Evolutionary conservation across 306 rosid species (phyloP).

Genomic region (Rosa multiflora): DNA sequence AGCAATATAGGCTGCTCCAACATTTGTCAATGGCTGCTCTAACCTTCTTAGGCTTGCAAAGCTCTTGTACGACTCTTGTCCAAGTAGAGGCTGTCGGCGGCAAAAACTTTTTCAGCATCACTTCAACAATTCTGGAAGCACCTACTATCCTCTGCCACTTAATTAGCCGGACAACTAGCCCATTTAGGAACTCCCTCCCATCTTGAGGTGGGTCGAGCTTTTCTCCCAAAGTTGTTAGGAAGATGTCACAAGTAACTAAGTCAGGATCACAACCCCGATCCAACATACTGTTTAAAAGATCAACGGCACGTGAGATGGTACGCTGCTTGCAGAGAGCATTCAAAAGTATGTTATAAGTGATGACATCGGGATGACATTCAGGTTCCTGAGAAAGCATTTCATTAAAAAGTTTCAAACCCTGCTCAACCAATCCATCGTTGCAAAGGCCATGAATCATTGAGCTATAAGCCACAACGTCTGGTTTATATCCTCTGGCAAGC

Average conservation of each 20-base stretch:
- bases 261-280: slow-evolving; percentile 86
- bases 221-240: slow-evolving; percentile 69
- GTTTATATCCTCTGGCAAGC: slow-evolving; percentile 69
- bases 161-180: slow-evolving; percentile 67
- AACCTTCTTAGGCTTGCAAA: slow-evolving; percentile 60
- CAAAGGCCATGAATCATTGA: slow-evolving; percentile 94
- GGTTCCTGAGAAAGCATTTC: slow-evolving; percentile 76
- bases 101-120: slow-evolving; percentile 69
- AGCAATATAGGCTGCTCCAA: slow-evolving; percentile 55
- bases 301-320: slow-evolving; percentile 63
- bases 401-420: slow-evolving; percentile 79
- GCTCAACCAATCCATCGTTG: slow-evolving; percentile 59
- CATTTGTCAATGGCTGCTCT: slow-evolving; percentile 54
- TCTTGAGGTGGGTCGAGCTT: slow-evolving; percentile 72
- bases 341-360: slow-evolving; percentile 74
- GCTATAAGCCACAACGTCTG: slow-evolving; percentile 89
- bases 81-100: slow-evolving; percentile 74
- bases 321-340: slow-evolving; percentile 63
- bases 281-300: slow-evolving; percentile 71
- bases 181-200: slow-evolving; percentile 84
- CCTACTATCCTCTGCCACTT: slow-evolving; percentile 56
- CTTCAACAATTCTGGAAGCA: slow-evolving; percentile 61
- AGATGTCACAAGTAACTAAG: slow-evolving; percentile 60
- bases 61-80: slow-evolving; percentile 58
- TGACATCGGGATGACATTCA: slow-evolving; percentile 68